Base-by-base conservation (phyloP, 306 rosid species). In the Mucuna pruriens region DNA sequence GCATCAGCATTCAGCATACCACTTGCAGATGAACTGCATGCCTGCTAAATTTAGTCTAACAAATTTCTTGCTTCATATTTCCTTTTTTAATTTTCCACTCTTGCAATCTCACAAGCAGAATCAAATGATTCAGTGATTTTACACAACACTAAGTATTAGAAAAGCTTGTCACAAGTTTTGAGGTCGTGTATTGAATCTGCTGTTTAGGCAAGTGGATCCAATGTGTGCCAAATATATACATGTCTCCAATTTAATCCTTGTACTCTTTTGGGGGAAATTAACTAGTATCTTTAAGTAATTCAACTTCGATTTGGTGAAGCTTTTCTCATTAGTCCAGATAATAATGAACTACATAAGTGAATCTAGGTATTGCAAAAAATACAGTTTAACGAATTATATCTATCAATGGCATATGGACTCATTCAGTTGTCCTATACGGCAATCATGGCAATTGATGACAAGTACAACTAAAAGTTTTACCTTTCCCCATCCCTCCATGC, bases 1-100 rank as follows among this genome's bases (percentile, higher is more conserved):
- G 81, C 38, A 64, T 77, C 81, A 64, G 39, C 39, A 76, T 46
- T 77, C 81, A 64, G 39, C 39, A 76, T 46, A 62, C 71, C 25
- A 16, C 45, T 60, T 5, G 20, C 57, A 5, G 38, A 77, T 46
- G 45, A 77, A 63, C 49, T 46, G 23, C 22, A 48, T 12, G 46
- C 36, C 46, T 0, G 2, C 33, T 46, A 44, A 29, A 75, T 42
- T 36, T 60, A 16, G 44, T 17, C 25, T 4, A 58, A 58, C 58
- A 48, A 62, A 6, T 15, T 25, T 23, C 67, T 51, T 22, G 29
- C 15, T 68, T 78, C 33, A 39, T 26, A 10, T 19, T 51, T 25
- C 15, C 6, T 66, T 31, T 19, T 20, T 13, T 40, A 34, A 22
- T 76, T 45, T 12, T 20, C 61, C 6, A n/a, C 25, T 38, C 33